Conservation (phyloP, 2,329 filamentous ascomycete genomes). For the Thielaviopsis cerberus region DNA sequence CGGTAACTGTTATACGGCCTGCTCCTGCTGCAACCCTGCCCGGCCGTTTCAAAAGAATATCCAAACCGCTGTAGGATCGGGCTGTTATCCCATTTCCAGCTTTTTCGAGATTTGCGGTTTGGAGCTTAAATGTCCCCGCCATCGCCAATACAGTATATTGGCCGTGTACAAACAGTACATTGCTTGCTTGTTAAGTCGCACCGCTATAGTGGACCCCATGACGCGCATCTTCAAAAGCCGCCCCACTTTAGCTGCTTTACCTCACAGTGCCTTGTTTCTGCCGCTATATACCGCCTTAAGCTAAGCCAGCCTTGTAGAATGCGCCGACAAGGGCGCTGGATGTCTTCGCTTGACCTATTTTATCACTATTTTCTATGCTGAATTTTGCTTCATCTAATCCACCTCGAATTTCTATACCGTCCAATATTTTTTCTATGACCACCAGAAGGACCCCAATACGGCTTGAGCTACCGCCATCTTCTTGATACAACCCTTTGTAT, state of each 20-base stretch:
- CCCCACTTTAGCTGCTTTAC: slow-evolving; percentile 3
- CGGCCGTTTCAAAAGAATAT: not conserved
- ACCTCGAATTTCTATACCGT: not conserved
- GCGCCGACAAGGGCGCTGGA: not conserved
- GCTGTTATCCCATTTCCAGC: not conserved
- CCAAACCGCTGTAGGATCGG: not conserved
- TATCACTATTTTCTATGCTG: not conserved
- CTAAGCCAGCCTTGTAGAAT: slow-evolving; percentile 1
- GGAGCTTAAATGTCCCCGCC: not conserved
- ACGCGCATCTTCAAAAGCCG: slow-evolving; percentile 4
- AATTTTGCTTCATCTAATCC: not conserved
- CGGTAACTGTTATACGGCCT: not conserved
- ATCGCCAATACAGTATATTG: not conserved
- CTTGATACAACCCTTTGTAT: not conserved
- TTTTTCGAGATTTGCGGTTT: not conserved
- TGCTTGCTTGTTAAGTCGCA: not conserved
- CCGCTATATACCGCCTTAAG: slow-evolving; percentile 3
- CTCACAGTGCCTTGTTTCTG: slow-evolving; percentile 4
- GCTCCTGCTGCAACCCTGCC: not conserved
- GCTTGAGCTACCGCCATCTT: not conserved
- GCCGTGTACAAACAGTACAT: not conserved
- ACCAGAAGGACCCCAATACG: not conserved
- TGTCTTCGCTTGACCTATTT: not conserved
- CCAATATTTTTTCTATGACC: not conserved
- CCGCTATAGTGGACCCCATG: slow-evolving; percentile 1